phyloP scores from a whole-genome alignment of 2,329 filamentous ascomycete genomes.

The Aureobasidium sp. region DNA sequence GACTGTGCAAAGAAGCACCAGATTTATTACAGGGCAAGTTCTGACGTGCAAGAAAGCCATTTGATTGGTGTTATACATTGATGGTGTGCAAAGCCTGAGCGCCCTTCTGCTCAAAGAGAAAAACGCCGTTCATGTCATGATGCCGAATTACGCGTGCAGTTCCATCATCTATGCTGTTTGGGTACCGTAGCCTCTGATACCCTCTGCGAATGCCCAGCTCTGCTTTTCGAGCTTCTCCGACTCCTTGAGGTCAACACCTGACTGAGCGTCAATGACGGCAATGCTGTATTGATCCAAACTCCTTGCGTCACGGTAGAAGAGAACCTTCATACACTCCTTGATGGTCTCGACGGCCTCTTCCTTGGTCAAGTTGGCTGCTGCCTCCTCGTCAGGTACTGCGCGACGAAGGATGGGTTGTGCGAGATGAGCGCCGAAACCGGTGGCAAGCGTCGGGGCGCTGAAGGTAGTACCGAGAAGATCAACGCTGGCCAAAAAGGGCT shows the following conservation, averaged over 20 bases:
- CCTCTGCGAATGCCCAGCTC: slow-evolving; percentile 97
- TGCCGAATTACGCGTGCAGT: slow-evolving; percentile 8
- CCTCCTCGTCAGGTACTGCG: slow-evolving; percentile 75
- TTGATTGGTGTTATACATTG: slow-evolving; percentile 9
- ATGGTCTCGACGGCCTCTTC: slow-evolving; percentile 75
- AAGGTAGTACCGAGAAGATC: slow-evolving; percentile 93
- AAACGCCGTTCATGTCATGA: slow-evolving; percentile 15
- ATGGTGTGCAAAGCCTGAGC: not conserved
- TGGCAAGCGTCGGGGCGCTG: slow-evolving; percentile 78
- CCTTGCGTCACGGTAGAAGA: slow-evolving; percentile 94
- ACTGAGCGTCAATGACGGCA: slow-evolving; percentile 79
- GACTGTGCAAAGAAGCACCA: not conserved
- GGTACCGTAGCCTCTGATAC: slow-evolving; percentile 90
- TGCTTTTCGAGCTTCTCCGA: slow-evolving; percentile 85
- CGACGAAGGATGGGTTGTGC: slow-evolving; percentile 86
- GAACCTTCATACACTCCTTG: slow-evolving; percentile 94
- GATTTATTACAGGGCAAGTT: not conserved
- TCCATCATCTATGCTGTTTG: slow-evolving; percentile 44
- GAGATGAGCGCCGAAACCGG: slow-evolving; percentile 87
- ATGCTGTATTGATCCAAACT: slow-evolving; percentile 88
- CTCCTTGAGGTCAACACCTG: slow-evolving; percentile 71
- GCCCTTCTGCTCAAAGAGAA: not conserved
- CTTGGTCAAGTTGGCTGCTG: slow-evolving; percentile 61
- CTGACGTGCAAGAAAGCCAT: not conserved
- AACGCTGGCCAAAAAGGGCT: slow-evolving; percentile 84